These are phyloP conservation scores for Metarhizium album DNA, from an alignment of 2,329 filamentous ascomycete species.

Conservation along the genomic window DNA sequence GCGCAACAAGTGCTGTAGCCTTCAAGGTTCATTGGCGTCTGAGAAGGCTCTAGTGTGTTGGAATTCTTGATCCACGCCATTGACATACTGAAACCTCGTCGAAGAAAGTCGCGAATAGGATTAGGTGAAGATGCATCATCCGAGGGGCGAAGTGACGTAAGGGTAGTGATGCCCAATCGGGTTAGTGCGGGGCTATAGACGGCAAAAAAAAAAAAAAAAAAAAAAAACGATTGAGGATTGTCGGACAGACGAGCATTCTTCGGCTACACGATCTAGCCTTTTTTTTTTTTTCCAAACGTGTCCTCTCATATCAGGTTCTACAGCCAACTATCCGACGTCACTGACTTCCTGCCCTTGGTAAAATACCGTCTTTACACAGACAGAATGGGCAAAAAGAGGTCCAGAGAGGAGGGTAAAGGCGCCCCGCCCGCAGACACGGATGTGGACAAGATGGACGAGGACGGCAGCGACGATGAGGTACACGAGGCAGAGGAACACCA, in stretches of 20 bases:
- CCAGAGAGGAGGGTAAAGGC: constrained; percentile 36
- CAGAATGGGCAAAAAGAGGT: constrained; percentile 40
- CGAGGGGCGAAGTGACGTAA: not conserved
- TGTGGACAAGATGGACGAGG: constrained; percentile 39
- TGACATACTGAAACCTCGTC: no score
- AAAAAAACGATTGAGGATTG: not conserved
- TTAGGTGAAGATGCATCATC: not conserved
- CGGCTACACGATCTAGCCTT: not conserved
- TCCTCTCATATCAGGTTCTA: not conserved
- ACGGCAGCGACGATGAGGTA: constrained; percentile 45
- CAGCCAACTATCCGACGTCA: not conserved
- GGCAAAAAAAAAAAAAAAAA: not conserved
- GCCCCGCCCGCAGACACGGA: constrained; percentile 29
- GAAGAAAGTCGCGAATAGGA: not conserved
- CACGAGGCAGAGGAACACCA: constrained; percentile 4
- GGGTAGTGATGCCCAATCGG: not conserved
- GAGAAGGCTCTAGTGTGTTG: no score
- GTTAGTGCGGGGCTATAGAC: not conserved
- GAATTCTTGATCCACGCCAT: no score
- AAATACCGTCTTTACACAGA: not conserved
- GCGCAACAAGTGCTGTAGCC: no score
- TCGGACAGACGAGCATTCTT: not conserved
- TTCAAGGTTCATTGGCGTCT: no score
- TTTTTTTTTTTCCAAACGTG: not conserved
- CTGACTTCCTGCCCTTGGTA: no score